phyloP scores from a whole-genome alignment of 306 rosid genomes.

The Lathyrus sativus region DNA sequence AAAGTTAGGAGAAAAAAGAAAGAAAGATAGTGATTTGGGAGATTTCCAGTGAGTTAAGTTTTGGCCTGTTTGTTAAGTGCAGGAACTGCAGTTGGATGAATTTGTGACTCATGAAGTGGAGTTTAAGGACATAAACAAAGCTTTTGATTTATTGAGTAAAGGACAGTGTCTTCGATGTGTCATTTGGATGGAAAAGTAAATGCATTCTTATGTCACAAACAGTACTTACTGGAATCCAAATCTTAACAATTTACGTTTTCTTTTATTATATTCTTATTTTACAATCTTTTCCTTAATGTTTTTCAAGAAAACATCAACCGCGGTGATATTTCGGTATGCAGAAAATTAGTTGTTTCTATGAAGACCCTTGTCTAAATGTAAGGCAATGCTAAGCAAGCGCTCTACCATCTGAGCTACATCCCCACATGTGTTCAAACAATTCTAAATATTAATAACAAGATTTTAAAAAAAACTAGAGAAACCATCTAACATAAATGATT shows the following conservation, averaged over 20 bases:
- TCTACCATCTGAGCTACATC: slow-evolving; percentile 99
- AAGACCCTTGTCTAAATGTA: neutral
- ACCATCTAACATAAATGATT: too few relatives aligned
- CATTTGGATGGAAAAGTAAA: slow-evolving; percentile 61
- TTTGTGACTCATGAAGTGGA: slow-evolving; percentile 63
- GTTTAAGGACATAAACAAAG: slow-evolving; percentile 74
- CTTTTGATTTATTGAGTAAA: slow-evolving; percentile 59
- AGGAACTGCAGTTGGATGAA: slow-evolving; percentile 70
- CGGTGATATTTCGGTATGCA: neutral
- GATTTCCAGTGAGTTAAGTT: neutral
- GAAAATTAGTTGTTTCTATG: slow-evolving; percentile 20
- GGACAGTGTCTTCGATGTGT: slow-evolving; percentile 66
- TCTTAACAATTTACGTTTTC: too few relatives aligned
- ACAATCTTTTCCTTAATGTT: neutral
- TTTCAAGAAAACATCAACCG: slow-evolving; percentile 20
- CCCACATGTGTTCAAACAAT: slow-evolving; percentile 29
- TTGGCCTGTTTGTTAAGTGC: slow-evolving; percentile 38
- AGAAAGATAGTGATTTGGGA: neutral
- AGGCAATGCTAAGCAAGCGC: slow-evolving; percentile 85
- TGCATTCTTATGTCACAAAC: slow-evolving; percentile 1
- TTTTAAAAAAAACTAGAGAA: too few relatives aligned
- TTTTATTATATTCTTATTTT: too few relatives aligned
- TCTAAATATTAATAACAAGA: too few relatives aligned
- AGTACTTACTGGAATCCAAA: too few relatives aligned
- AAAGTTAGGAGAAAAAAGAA: neutral